Conservation (phyloP, 2,329 filamentous ascomycete genomes). For the Tolypocladium album region DNA sequence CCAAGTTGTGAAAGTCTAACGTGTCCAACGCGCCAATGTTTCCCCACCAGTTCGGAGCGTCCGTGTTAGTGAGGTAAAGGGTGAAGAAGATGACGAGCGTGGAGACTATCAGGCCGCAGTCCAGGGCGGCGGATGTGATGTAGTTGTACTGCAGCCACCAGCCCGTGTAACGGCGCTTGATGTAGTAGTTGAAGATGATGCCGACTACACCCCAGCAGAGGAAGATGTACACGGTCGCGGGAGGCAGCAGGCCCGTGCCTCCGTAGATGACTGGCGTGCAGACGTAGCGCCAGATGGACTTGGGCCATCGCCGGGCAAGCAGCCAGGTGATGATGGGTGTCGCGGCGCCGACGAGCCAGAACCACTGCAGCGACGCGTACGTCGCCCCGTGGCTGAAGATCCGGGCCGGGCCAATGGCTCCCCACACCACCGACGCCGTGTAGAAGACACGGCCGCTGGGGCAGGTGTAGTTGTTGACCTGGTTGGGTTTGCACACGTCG, state of each 20-base stretch:
- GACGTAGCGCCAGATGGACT: constrained; percentile 52
- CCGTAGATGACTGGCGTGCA: constrained; percentile 60
- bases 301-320: constrained; percentile 50
- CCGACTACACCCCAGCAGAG: constrained; percentile 61
- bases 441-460: constrained; percentile 48
- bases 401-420: constrained; percentile 58
- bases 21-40: constrained; percentile 38
- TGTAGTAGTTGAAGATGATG: constrained; percentile 56
- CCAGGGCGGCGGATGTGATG: constrained; percentile 59
- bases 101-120: constrained; percentile 54
- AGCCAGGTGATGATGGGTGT: constrained; percentile 54
- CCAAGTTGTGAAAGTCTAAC: constrained; percentile 31
- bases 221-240: constrained; percentile 61
- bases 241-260: constrained; percentile 51
- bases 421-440: constrained; percentile 63
- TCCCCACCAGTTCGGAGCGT: constrained; percentile 52
- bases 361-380: constrained; percentile 56
- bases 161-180: constrained; percentile 53
- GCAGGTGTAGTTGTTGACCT: constrained; percentile 47
- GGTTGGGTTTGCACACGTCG: constrained; percentile 44
- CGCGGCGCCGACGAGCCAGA: constrained; percentile 57
- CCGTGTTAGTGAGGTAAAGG: constrained; percentile 47
- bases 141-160: constrained; percentile 79
- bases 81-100: constrained; percentile 62
- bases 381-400: constrained; percentile 56